Evolutionary conservation across 768 basidiomycete genomes (phyloP).

Genomic region (Mycena sanguinolenta): DNA sequence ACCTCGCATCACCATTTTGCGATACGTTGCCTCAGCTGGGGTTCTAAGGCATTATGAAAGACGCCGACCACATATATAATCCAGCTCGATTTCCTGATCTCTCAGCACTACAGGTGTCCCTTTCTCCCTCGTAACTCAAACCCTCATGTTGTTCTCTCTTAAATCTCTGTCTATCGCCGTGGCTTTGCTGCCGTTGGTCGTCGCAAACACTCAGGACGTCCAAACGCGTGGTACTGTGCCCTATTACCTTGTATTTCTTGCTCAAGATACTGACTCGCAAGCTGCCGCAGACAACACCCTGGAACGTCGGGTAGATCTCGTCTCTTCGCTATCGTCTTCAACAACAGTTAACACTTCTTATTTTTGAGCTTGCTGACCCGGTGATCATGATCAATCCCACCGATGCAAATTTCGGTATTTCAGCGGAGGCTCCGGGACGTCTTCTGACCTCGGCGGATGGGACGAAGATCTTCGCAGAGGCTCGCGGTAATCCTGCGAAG

Average conservation of each 20-base stretch:
- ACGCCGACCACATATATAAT: slow-evolving; percentile 2
- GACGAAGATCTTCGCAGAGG: not conserved
- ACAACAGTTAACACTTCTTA: not conserved
- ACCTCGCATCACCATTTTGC: not conserved
- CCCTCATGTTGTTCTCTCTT: too few relatives aligned
- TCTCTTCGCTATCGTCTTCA: not conserved
- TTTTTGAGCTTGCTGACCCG: slow-evolving; percentile 1
- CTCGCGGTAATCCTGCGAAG: slow-evolving; percentile 1
- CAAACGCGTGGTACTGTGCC: slow-evolving; percentile 1
- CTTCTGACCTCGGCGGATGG: not conserved
- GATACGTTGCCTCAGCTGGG: too few relatives aligned
- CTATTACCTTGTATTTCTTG: not conserved
- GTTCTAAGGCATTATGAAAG: not conserved
- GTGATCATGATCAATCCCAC: slow-evolving; percentile 3
- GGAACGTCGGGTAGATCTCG: not conserved
- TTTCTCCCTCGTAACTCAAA: not conserved
- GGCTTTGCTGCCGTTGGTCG: too few relatives aligned
- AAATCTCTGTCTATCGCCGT: too few relatives aligned
- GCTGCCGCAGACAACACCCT: slow-evolving; percentile 2
- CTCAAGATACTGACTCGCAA: not conserved
- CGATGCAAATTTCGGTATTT: not conserved
- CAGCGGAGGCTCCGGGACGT: slow-evolving; percentile 2
- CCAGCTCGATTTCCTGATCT: not conserved
- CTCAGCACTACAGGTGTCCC: not conserved
- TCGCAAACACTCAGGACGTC: not conserved